These are phyloP conservation scores for Tetrahymena thermophila DNA, from an alignment of 73 alveolate genomes.

Conservation along the genomic window DNA sequence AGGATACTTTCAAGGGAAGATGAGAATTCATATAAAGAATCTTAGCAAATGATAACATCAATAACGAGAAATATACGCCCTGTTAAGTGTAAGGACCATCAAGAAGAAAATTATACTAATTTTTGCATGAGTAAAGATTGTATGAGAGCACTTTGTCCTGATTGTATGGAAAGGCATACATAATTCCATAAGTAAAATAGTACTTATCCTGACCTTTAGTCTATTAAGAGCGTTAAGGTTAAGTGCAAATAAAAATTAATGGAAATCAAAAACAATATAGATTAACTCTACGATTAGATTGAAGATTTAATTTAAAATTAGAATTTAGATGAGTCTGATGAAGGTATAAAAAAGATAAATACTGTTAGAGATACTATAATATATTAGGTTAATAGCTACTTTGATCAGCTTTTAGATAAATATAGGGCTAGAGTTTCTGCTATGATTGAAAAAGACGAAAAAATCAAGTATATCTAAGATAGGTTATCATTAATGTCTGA, in stretches of 20 bases:
- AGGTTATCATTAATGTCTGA: neutral
- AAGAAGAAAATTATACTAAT: neutral
- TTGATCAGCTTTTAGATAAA: neutral
- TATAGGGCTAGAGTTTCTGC: neutral
- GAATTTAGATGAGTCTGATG: neutral
- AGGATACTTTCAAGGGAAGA: neutral
- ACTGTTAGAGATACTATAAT: neutral
- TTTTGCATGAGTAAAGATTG: slow-evolving; percentile 20
- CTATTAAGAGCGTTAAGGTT: neutral
- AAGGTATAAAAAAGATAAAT: neutral
- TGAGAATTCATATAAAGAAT: neutral
- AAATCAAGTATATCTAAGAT: neutral
- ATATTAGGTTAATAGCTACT: neutral
- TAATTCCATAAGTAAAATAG: neutral
- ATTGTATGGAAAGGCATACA: slow-evolving; percentile 17
- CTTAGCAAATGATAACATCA: neutral
- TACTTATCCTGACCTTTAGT: slow-evolving; percentile 13
- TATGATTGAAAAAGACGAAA: neutral
- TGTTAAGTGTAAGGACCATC: slow-evolving; percentile 5
- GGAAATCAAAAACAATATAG: neutral
- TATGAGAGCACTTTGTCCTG: slow-evolving; percentile 20
- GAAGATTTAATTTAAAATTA: neutral
- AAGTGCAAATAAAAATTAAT: neutral
- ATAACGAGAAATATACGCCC: neutral
- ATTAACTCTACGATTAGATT: neutral